Conservation (phyloP, 2,329 filamentous ascomycete species). For the Hypoxylon sp. region DNA sequence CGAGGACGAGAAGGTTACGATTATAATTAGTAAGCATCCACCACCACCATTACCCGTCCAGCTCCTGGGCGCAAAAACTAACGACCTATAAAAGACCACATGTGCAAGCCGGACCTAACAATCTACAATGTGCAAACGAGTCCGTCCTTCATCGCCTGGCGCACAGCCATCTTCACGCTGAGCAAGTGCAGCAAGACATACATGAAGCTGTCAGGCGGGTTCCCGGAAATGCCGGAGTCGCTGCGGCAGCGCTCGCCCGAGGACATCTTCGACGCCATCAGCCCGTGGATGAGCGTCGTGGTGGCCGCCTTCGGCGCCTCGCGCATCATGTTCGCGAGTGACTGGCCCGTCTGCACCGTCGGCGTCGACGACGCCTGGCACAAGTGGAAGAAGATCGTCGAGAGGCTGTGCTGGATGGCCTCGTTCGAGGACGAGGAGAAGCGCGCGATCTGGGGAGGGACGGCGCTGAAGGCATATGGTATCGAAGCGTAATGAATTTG, state of each 20-base stretch:
- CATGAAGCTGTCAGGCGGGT: constrained; percentile 92
- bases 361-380: constrained; percentile 76
- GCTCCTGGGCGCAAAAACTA: constrained; percentile 12
- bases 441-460: constrained; percentile 79
- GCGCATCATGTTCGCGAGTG: constrained; percentile 89
- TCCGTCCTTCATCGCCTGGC: constrained; percentile 77
- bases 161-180: constrained; percentile 76
- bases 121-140: constrained; percentile 70
- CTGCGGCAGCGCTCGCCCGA: constrained; percentile 65
- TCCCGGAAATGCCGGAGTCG: constrained; percentile 80
- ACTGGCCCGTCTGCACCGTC: constrained; percentile 93
- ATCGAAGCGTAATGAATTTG: constrained; percentile 54
- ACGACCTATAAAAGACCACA: constrained; percentile 81
- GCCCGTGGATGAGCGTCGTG: constrained; percentile 80
- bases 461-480: constrained; percentile 79
- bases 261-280: constrained; percentile 74
- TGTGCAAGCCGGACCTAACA: constrained; percentile 87
- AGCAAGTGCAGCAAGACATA: constrained; percentile 77
- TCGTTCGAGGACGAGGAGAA: constrained; percentile 73
- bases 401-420: constrained; percentile 75
- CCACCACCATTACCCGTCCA: neutral
- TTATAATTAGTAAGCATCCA: constrained; percentile 77
- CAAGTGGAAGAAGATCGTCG: constrained; percentile 81
- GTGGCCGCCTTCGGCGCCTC: constrained; percentile 79
- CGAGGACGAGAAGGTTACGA: constrained; percentile 72